These are phyloP conservation scores for Ganoderma boninense DNA, from an alignment of 1,284 basidiomycete genomes.

Conservation along the genomic window DNA sequence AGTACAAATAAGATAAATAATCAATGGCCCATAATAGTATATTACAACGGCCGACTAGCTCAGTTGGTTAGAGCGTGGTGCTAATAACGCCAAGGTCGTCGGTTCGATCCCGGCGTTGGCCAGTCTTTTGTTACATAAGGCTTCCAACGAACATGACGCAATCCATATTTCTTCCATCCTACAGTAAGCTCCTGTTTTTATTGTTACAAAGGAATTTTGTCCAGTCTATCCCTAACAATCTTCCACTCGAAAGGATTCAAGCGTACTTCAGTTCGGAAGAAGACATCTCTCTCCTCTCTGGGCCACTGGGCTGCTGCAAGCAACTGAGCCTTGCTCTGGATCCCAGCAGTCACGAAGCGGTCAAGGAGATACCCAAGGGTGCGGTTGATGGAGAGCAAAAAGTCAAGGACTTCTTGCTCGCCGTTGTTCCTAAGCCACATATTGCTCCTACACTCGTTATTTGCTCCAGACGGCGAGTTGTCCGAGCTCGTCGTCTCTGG, in stretches of 20 bases:
- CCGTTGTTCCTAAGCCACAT: neutral
- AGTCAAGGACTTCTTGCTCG: neutral
- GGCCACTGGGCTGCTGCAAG: slow-evolving; percentile 14
- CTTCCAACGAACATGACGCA: too few relatives aligned
- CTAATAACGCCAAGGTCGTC: slow-evolving; percentile 30
- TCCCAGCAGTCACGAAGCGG: slow-evolving; percentile 17
- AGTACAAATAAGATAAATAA: neutral
- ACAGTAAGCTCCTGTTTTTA: neutral
- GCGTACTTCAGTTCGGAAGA: slow-evolving; percentile 12
- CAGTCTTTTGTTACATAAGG: neutral
- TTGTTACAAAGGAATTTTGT: neutral
- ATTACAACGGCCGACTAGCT: slow-evolving; percentile 22
- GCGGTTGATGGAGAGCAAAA: slow-evolving; percentile 4
- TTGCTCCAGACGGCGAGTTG: neutral
- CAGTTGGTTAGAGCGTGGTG: slow-evolving; percentile 34
- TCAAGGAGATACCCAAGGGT: slow-evolving; percentile 12
- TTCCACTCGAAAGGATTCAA: slow-evolving; percentile 17
- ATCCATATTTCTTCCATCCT: too few relatives aligned
- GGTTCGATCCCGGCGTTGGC: slow-evolving; percentile 32
- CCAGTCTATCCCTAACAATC: neutral
- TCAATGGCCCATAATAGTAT: neutral
- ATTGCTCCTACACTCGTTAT: neutral
- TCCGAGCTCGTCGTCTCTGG: neutral
- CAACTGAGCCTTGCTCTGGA: slow-evolving; percentile 14
- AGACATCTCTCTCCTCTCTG: slow-evolving; percentile 6